A percentile compares a stretch with the other conserved stretches of the same genome.
These are phyloP conservation scores for Tephrocybe sp. DNA, from an alignment of 768 basidiomycete species.

Conservation along the genomic window DNA sequence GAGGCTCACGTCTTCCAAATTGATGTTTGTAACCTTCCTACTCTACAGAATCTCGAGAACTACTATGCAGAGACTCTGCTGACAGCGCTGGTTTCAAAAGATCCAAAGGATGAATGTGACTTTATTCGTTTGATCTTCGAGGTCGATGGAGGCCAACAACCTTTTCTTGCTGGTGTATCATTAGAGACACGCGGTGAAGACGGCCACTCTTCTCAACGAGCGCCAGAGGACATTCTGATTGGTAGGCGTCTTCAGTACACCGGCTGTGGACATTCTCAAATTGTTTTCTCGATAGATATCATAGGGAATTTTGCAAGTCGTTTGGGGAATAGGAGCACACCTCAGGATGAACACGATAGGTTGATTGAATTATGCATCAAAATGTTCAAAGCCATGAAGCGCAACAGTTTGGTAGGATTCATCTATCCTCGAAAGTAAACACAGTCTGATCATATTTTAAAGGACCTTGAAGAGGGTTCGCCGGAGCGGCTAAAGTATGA, in stretches of 20 bases:
- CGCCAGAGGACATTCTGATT: constrained; percentile 15
- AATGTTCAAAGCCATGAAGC: constrained; percentile 55
- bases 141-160: constrained; percentile 33
- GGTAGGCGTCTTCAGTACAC: constrained; percentile 2
- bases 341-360: constrained; percentile 22
- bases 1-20: neutral
- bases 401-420: constrained; percentile 40
- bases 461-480: constrained; percentile 17
- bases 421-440: neutral
- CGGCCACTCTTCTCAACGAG: neutral
- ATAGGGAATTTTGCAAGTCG: constrained; percentile 40
- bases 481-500: constrained; percentile 25
- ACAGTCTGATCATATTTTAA: constrained; percentile 5
- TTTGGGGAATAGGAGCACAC: constrained; percentile 29
- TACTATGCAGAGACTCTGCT: constrained; percentile 57
- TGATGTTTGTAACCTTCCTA: neutral
- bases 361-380: constrained; percentile 41
- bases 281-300: constrained; percentile 35
- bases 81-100: constrained; percentile 46
- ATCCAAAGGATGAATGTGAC: constrained; percentile 55
- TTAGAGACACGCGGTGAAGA: constrained; percentile 2
- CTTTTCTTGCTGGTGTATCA: constrained; percentile 8
- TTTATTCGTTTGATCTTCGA: constrained; percentile 58
- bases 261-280: neutral
- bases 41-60: constrained; percentile 42